Base-by-base conservation (phyloP, 2,329 filamentous ascomycete genomes). In the Aspergillus sp. region DNA sequence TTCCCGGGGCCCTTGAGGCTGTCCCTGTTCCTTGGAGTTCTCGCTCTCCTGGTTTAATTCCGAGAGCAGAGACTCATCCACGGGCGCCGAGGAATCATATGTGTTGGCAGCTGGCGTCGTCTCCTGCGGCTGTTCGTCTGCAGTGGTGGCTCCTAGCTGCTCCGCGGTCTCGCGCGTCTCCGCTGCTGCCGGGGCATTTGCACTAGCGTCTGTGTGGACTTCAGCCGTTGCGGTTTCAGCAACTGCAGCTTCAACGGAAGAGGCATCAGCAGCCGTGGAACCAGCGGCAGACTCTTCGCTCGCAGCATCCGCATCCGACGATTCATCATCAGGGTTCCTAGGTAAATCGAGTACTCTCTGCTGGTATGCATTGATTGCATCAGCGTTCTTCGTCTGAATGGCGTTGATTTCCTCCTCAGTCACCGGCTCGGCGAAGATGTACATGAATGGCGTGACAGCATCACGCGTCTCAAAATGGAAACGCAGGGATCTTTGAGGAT, bases 371-470 rank as follows among this genome's bases (percentile, higher is more conserved):
- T 85, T 81, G 26, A 89, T 77, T 32, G 79, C 77, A 12, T 73
- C 78, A 52, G 80, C 79, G 48, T 79, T 82, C 9, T 75, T 75
- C 26, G 74, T 78, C 63, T 97, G 91, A n/a, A 93, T 86, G 8
- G 69, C 66, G 12, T 84, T 72, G 52, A 94, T 87, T 45, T 88
- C 76, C 4, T 82, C 77, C 4, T 86, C 78, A 0, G 78, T 79
- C 45, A 97, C 82, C 3, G 93, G 90, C 64, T 94, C 85, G 9
- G 84, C 90, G 61, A 95, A 94, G 45, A 97, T 81, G 61, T 94
- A 91, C 80, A 95, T 90, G 57, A 85, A 82, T 0, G 85, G 78
- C 5, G 73, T 74, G 35, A 56, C 39, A 1, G 72, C 70, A 7
- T 77, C 72, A 49, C 87, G 78, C 1, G 89, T 86, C 64, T 96